Percentiles rank a stretch among this genome's conserved stretches.
These are phyloP conservation scores for Tolypocladium inflatum DNA, from an alignment of 2,329 filamentous ascomycete genomes.

Conservation along the genomic window DNA sequence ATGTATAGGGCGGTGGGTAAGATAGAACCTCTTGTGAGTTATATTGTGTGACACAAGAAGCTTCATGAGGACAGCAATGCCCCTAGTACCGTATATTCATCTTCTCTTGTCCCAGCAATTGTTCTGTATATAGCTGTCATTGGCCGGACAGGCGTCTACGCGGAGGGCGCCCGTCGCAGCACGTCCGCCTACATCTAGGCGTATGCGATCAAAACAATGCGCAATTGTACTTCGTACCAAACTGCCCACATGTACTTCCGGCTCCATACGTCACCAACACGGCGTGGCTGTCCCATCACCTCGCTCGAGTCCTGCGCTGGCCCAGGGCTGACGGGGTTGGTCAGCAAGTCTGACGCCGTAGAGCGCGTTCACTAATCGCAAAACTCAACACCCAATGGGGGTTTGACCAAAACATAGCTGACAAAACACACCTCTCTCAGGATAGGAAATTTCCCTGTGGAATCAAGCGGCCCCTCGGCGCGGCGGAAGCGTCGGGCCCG, in stretches of 20 bases:
- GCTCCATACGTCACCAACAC: background rate
- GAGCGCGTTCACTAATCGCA: background rate
- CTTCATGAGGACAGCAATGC: too few species aligned
- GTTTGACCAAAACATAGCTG: background rate
- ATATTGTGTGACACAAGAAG: too few species aligned
- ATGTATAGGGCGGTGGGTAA: too few species aligned
- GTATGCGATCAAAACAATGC: too few species aligned
- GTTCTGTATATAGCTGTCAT: too few species aligned
- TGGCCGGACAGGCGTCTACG: too few species aligned
- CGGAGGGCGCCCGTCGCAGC: background rate
- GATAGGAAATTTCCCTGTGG: background rate
- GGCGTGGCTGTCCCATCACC: background rate
- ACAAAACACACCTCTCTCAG: background rate
- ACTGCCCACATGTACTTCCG: background rate
- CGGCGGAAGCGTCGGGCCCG: background rate
- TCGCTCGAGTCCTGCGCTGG: background rate
- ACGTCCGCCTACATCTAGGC: background rate
- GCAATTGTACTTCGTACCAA: background rate
- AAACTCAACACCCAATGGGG: background rate
- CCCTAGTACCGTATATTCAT: too few species aligned
- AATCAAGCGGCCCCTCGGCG: background rate
- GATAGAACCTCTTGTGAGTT: too few species aligned
- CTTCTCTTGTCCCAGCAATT: too few species aligned
- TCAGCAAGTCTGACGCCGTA: background rate
- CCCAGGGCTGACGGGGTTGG: background rate